These are phyloP conservation scores for Sequoia sempervirens DNA, from an alignment of 75 land plant species.

Conservation along the genomic window DNA sequence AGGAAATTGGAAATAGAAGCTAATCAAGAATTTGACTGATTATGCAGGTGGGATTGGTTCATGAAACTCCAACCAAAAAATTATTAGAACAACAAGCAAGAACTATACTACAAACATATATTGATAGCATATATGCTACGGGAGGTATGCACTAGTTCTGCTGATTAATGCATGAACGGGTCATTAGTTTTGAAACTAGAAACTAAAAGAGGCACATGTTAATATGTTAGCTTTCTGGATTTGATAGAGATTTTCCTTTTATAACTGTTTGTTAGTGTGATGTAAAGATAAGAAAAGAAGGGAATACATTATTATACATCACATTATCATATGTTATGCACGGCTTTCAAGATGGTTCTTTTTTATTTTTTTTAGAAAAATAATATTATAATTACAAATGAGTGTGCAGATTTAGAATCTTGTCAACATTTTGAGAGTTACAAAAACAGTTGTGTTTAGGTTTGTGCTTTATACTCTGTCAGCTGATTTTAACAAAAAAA, in stretches of 20 bases:
- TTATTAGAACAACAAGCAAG: conserved; percentile 58
- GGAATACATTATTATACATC: neutral
- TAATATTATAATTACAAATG: too few relatives aligned
- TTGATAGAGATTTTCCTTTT: neutral
- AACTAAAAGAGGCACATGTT: neutral
- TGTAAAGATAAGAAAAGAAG: neutral
- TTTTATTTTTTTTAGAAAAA: too few relatives aligned
- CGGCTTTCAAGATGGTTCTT: neutral
- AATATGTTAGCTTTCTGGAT: neutral
- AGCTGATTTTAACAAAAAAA: too few relatives aligned
- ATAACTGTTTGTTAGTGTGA: neutral
- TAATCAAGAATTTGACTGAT: neutral
- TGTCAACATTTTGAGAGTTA: too few relatives aligned
- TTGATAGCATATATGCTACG: conserved; percentile 74
- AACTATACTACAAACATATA: conserved; percentile 44
- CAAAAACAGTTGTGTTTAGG: too few relatives aligned
- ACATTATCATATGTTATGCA: neutral
- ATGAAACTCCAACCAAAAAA: conserved; percentile 30
- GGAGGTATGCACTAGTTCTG: conserved; percentile 39
- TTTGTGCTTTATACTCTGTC: too few relatives aligned
- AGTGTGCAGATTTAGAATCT: too few relatives aligned
- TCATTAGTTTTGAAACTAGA: neutral
- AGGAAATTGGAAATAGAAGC: neutral
- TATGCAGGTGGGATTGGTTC: conserved; percentile 61
- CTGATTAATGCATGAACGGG: neutral